Evolutionary conservation across 208 protist genomes (phyloP).

Genomic region (Leishmania tropica): DNA sequence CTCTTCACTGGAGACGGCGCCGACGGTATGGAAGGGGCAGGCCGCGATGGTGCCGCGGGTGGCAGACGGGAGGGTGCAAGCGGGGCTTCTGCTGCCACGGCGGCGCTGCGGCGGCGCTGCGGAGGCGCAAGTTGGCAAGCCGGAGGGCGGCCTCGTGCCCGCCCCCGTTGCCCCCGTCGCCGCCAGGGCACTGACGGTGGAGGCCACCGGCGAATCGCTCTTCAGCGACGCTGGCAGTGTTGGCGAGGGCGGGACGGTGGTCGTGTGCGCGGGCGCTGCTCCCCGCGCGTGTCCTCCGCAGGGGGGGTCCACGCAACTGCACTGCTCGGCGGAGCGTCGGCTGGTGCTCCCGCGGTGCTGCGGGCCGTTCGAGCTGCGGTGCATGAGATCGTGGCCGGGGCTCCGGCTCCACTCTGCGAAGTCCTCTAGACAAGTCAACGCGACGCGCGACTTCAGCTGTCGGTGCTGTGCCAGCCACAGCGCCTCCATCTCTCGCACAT

Average conservation of each 20-base stretch:
- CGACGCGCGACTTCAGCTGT: constrained; percentile 14
- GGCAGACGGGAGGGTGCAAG: background rate
- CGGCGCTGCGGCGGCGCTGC: background rate
- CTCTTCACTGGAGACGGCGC: background rate
- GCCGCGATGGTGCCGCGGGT: background rate
- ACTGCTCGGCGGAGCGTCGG: background rate
- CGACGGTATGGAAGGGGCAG: background rate
- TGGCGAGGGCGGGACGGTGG: constrained; percentile 1
- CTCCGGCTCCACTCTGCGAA: constrained; percentile 17
- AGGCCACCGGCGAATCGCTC: background rate
- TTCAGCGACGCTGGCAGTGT: background rate
- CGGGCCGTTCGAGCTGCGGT: background rate
- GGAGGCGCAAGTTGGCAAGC: no score
- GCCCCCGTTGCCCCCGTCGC: background rate
- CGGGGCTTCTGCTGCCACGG: background rate
- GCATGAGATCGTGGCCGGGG: background rate
- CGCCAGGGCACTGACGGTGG: background rate
- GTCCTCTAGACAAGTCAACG: constrained; percentile 14
- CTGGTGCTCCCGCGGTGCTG: background rate
- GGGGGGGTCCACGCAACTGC: background rate
- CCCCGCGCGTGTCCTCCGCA: background rate
- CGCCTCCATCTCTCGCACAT: constrained; percentile 15
- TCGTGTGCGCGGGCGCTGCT: background rate
- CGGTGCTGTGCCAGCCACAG: constrained; percentile 22
- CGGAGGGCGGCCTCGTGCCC: no score